Conservation (phyloP, 2,329 filamentous ascomycete species). For the Furcasterigmium sp. region DNA sequence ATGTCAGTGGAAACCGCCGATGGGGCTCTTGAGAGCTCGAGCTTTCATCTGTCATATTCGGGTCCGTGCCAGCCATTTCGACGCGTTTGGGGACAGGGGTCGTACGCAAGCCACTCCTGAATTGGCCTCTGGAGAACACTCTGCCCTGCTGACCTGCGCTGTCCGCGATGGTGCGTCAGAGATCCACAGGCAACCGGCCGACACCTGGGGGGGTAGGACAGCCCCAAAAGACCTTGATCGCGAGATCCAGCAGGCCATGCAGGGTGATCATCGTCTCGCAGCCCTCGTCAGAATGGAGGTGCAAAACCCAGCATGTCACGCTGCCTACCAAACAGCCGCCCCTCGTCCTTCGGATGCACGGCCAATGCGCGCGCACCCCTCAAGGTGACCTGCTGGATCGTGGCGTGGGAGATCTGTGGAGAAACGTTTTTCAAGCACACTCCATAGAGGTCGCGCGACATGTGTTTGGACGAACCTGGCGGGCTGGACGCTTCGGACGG, state of each 20-base stretch:
- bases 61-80: slow-evolving; percentile 4
- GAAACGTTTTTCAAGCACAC: no score
- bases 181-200: no score
- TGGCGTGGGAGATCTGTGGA: neutral
- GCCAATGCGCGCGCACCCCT: neutral
- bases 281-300: neutral
- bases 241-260: neutral
- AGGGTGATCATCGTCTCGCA: neutral
- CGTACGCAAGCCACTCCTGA: no score
- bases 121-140: no score
- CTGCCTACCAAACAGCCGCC: neutral
- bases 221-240: no score
- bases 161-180: no score
- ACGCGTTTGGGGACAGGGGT: neutral
- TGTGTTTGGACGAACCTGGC: no score
- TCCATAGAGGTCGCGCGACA: no score
- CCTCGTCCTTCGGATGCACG: no score
- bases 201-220: no score
- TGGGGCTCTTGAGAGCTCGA: neutral
- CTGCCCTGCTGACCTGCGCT: no score
- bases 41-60: slow-evolving; percentile 6
- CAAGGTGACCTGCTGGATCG: neutral
- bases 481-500: no score
- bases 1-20: neutral
- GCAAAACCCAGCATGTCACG: neutral